Conservation (phyloP, 805 yeast species). For the Scheffersomyces coipomensis region DNA sequence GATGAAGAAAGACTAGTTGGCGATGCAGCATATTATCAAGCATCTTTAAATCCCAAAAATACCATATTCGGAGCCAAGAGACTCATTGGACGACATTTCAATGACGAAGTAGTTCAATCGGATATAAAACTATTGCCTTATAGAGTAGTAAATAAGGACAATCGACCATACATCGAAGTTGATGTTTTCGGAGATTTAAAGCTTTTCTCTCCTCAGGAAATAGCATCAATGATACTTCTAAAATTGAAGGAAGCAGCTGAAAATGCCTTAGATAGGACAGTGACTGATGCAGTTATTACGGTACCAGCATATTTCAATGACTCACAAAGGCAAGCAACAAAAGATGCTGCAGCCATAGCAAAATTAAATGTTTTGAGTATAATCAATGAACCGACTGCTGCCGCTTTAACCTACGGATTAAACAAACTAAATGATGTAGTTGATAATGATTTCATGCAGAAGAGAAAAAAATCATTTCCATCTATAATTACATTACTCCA, state of each 20-base stretch:
- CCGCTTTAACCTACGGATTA: conserved; percentile 46
- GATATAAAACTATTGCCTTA: conserved; percentile 91
- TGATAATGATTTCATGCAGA: no score
- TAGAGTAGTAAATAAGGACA: conserved; percentile 71
- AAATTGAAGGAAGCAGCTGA: conserved; percentile 96
- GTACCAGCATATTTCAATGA: conserved; percentile 46
- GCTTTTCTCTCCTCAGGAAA: conserved; percentile 89
- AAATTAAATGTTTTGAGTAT: conserved; percentile 45
- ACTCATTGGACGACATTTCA: conserved; percentile 79
- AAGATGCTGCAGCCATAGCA: conserved; percentile 44
- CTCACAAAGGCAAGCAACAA: conserved; percentile 45
- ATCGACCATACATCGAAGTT: conserved; percentile 86
- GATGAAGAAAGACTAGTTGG: conserved; percentile 94
- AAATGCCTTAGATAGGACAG: conserved; percentile 80
- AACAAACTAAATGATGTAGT: no score
- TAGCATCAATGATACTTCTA: conserved; percentile 86
- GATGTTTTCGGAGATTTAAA: conserved; percentile 86
- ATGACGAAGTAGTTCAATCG: conserved; percentile 72
- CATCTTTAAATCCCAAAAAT: conserved; percentile 92
- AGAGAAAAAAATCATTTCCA: no score
- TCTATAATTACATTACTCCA: no score
- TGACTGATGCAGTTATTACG: conserved; percentile 52
- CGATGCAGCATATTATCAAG: conserved; percentile 98
- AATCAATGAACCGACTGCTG: conserved; percentile 46
- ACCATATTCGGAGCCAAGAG: conserved; percentile 96